Evolutionary conservation across 2,329 filamentous ascomycete species (phyloP).

Genomic region (Aspergillus pseudoviridinutans): DNA sequence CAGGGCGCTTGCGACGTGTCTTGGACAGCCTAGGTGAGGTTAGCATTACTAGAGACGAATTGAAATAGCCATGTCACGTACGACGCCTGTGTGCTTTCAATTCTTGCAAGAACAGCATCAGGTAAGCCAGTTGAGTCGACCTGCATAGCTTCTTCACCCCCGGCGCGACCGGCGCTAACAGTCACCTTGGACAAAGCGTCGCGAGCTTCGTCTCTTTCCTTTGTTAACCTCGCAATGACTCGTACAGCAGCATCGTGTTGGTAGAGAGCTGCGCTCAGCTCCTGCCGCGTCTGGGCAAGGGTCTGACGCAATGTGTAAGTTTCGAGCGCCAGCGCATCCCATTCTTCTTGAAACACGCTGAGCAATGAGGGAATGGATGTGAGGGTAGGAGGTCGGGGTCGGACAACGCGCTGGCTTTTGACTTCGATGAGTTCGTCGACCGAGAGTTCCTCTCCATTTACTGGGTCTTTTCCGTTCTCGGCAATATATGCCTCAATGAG

Average conservation of each 20-base stretch:
- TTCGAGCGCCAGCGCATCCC: conserved; percentile 90
- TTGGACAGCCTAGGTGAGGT: conserved; percentile 66
- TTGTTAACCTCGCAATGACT: conserved; percentile 86
- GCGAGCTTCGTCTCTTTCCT: conserved; percentile 86
- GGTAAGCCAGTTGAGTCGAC: conserved; percentile 78
- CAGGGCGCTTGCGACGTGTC: conserved; percentile 80
- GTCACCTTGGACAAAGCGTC: conserved; percentile 83
- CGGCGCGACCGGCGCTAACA: conserved; percentile 55
- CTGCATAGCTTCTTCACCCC: conserved; percentile 81
- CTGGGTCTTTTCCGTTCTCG: conserved; percentile 88
- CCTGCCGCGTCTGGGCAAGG: conserved; percentile 82
- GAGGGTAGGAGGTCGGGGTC: conserved; percentile 84
- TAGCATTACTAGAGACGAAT: conserved; percentile 4
- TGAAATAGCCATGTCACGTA: conserved; percentile 45
- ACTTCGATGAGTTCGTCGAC: conserved; percentile 83
- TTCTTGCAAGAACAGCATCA: conserved; percentile 63
- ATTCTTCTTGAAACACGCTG: conserved; percentile 95
- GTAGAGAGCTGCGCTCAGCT: conserved; percentile 89
- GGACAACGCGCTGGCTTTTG: conserved; percentile 76
- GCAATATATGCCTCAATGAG: conserved; percentile 92
- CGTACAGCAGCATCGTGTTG: conserved; percentile 96
- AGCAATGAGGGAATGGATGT: conserved; percentile 95
- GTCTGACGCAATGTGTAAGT: conserved; percentile 88
- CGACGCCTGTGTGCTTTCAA: conserved; percentile 77
- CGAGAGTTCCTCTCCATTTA: conserved; percentile 79